Percentiles rank a stretch among this genome's conserved stretches.
Evolutionary conservation across 352 stramenopile genomes (phyloP).

Genomic region (Phytopythium chamaehyphon): DNA sequence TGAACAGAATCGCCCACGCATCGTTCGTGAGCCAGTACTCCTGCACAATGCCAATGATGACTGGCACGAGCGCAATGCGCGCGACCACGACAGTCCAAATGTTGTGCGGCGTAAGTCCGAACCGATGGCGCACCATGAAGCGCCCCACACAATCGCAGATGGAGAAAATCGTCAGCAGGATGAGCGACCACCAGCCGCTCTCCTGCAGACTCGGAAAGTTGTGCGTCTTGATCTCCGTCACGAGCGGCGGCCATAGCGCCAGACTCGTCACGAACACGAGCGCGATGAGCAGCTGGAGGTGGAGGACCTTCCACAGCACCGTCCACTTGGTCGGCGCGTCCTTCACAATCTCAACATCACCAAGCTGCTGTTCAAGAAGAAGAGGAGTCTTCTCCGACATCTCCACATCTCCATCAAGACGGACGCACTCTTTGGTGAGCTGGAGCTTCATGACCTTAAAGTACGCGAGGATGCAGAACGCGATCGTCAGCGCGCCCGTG

Average conservation of each 20-base stretch:
- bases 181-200: constrained; percentile 78
- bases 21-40: constrained; percentile 65
- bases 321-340: constrained; percentile 51
- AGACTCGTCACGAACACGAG: constrained; percentile 71
- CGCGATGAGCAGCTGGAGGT: constrained; percentile 62
- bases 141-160: constrained; percentile 65
- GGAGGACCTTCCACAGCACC: constrained; percentile 62
- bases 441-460: constrained; percentile 52
- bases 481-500: constrained; percentile 71
- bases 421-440: constrained; percentile 55
- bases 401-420: constrained; percentile 36
- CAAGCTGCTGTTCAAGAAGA: constrained; percentile 16
- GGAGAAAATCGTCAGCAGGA: constrained; percentile 77
- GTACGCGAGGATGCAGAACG: constrained; percentile 71
- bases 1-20: constrained; percentile 66
- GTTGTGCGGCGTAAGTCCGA: constrained; percentile 52
- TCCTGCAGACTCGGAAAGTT: constrained; percentile 68
- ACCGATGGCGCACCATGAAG: constrained; percentile 68
- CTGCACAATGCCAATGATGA: constrained; percentile 72
- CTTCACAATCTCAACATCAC: not conserved
- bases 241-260: constrained; percentile 70
- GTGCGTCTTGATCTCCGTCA: constrained; percentile 81
- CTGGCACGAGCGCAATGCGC: constrained; percentile 58
- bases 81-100: constrained; percentile 59
- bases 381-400: constrained; percentile 52